Evolutionary conservation across 208 protist genomes (phyloP), one percentile per base, ranked within the genome.

Genomic region (Leishmania major): DNA sequence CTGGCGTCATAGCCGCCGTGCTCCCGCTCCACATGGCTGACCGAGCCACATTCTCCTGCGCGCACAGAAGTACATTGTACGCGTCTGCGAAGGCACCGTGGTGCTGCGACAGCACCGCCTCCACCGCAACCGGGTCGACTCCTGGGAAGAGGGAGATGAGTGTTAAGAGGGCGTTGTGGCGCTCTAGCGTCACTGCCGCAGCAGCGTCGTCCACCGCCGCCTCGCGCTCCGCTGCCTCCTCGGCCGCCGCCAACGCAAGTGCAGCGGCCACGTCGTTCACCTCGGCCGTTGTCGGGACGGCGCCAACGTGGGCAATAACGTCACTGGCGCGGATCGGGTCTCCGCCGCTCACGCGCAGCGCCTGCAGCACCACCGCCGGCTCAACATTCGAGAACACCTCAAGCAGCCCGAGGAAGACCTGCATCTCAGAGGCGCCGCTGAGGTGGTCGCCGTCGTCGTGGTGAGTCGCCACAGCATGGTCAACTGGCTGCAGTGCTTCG

Each of bases 121-220:
- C 84, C 73, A 96, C 87, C 5, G 79, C 81, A 1, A 82, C 6
- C 51, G 84, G 78, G 22, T 95, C 92, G 31, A 89, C 53, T 0
- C 69, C 81, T 60, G 94, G 93, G 73, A 97, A 96, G 25, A 97
- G 86, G 35, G 82, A 75, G 69, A 88, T 85, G 0, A 97, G 89
- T 17, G 93, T 95, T n/a, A 97, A 84, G 28, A 96, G 72, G 31
- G 67, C 81, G 40, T 94, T 89, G 75, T 89, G 85, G 25, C 73
- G 75, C 2, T 83, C 81, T 10, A 78, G 75, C 31, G 74, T 49
- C 75, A 71, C 37, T 49, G 66, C 80, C 10, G 86, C 79, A 17
- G 87, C 70, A 19, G 53, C 71, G 6, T 57, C 59, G 4, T 80
- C 75, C 53, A 62, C 43, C 59, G 81, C 81, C 40, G 72, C 62